Evolutionary conservation across 1,139 yeast genomes (phyloP), one percentile per base, ranked within the genome.

Genomic region (Citeromyces hawaiiensis): DNA sequence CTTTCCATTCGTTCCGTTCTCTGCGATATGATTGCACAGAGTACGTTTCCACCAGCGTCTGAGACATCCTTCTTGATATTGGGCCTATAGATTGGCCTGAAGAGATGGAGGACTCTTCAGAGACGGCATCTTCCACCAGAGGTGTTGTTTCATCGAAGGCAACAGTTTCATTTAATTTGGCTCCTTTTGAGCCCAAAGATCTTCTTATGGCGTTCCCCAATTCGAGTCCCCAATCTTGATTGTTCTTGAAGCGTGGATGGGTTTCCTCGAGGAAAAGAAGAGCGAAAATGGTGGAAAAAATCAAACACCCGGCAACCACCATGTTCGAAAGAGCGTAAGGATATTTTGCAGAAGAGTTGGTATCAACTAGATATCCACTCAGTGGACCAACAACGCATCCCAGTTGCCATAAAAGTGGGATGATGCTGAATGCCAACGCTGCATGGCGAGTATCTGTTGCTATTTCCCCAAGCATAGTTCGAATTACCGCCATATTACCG

Each of bases 241-340:
- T 56, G 42, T 61, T 48, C 47, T 61, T 65, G 40, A 55, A 56
- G 32, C 56, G 53, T 16, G 62, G 68, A 49, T 73, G 78, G 3
- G 83, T 73, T 52, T 78, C 86, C 50, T 77, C 81, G 32, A 78
- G 54, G 48, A 76, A 76, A 38, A 78, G 61, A 39, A 71, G 57
- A 2, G 68, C 75, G 31, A 63, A 46, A 2, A 62, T 18, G 14
- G 64, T 46, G 19, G 76, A 67, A 34, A 59, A 38, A 15, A 52
- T 19, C 27, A 76, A 56, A 38, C 70, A 57, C 2, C 48, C 5
- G 4, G 75, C 66, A 15, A 76, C 76, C 3, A 70, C 72, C 8
- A 78, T 49, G 50, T 76, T 78, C 4, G 82, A 76, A 45, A 76
- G 56, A 1, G 80, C 75, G 49, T 74, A 78, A 0, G 85, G 85